These are phyloP conservation scores for Parathielavia hyrcaniae DNA, from an alignment of 495 filamentous ascomycete genomes.

Conservation along the genomic window DNA sequence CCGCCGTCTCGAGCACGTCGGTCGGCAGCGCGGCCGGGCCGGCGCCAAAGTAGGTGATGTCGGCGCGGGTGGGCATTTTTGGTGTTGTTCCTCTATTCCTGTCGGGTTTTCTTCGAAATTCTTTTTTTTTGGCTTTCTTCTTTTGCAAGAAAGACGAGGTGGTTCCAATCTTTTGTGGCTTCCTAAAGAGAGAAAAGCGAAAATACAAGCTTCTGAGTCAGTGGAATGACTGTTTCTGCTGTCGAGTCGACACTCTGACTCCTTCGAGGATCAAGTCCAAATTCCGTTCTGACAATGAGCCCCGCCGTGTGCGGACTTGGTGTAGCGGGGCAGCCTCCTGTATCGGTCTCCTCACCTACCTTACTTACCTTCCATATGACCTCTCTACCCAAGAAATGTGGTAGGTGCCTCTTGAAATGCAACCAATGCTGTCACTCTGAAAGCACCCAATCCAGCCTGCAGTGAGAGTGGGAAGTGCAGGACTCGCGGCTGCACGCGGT, in stretches of 20 bases:
- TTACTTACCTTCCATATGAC: too few species aligned
- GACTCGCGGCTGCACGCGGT: not conserved
- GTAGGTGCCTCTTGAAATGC: too few species aligned
- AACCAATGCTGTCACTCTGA: too few species aligned
- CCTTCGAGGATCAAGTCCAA: too few species aligned
- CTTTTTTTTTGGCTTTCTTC: not conserved
- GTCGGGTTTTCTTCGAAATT: not conserved
- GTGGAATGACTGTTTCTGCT: too few species aligned
- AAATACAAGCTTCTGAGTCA: not conserved
- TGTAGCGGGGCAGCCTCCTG: too few species aligned
- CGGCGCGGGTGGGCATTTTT: constrained; percentile 32
- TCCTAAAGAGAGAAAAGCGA: not conserved
- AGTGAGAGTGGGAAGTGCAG: not conserved
- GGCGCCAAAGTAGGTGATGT: constrained; percentile 60
- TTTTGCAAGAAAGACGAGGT: not conserved
- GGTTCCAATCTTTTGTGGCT: not conserved
- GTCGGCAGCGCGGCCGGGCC: constrained; percentile 81
- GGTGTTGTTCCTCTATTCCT: not conserved
- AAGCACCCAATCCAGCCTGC: not conserved
- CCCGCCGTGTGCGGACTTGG: too few species aligned
- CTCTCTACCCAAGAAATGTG: too few species aligned
- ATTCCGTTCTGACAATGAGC: too few species aligned
- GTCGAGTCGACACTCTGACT: too few species aligned
- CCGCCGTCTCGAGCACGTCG: constrained; percentile 63
- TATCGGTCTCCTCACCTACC: not conserved